Evolutionary conservation across 1,284 basidiomycete species (phyloP).

Genomic region (Ceratobasidium sp.): DNA sequence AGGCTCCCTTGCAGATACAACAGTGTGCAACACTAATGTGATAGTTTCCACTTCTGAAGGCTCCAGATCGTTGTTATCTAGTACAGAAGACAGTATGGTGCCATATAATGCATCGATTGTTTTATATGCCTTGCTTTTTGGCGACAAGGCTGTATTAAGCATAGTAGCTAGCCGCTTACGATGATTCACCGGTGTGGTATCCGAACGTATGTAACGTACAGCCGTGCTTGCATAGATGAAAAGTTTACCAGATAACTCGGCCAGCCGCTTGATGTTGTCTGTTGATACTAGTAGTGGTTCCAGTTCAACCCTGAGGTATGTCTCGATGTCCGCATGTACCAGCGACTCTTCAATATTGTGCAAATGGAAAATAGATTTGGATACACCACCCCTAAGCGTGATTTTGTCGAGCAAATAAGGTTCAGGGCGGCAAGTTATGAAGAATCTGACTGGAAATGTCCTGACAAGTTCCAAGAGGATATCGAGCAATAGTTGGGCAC

Average conservation of each 20-base stretch:
- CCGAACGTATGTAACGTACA: neutral
- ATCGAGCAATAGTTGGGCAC: too few relatives aligned
- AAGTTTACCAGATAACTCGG: neutral
- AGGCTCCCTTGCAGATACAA: neutral
- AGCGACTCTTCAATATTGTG: slow-evolving; percentile 2
- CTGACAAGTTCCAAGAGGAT: too few relatives aligned
- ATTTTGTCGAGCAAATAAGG: too few relatives aligned
- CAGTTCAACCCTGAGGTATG: neutral
- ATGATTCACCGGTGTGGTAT: too few relatives aligned
- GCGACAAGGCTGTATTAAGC: neutral
- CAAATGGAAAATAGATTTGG: too few relatives aligned
- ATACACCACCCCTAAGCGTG: too few relatives aligned
- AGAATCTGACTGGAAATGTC: too few relatives aligned
- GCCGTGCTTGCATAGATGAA: slow-evolving; percentile 22
- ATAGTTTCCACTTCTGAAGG: neutral
- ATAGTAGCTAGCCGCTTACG: neutral
- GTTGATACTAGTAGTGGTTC: neutral
- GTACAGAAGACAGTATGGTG: neutral
- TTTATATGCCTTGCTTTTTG: neutral
- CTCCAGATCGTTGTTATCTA: neutral
- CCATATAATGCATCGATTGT: neutral
- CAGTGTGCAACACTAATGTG: neutral
- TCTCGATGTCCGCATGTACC: too few relatives aligned
- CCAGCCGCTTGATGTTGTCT: neutral
- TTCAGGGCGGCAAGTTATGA: too few relatives aligned